Conservation (phyloP, 345 rosid genomes). For the Gossypium rotundifolium region DNA sequence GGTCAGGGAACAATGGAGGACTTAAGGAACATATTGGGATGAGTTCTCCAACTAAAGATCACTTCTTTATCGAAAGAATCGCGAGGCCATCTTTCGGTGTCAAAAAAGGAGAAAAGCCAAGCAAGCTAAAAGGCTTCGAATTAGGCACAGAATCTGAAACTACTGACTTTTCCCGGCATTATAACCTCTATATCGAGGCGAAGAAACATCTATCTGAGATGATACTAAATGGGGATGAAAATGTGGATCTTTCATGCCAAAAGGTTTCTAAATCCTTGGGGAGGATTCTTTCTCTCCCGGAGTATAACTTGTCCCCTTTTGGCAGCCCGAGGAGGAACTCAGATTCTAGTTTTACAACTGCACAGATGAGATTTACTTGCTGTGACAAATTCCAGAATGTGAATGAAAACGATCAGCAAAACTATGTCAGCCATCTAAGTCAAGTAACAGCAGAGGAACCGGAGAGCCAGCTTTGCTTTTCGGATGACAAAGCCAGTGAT, state of each 20-base stretch:
- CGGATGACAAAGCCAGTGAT: slow-evolving; percentile 23
- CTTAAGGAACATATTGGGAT: slow-evolving; percentile 42
- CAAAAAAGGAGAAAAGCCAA: slow-evolving; percentile 34
- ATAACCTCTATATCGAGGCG: slow-evolving; percentile 81
- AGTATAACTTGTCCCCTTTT: slow-evolving; percentile 53
- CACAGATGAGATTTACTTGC: slow-evolving; percentile 45
- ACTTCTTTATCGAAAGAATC: slow-evolving; percentile 78
- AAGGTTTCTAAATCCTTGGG: slow-evolving; percentile 58
- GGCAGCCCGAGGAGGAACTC: slow-evolving; percentile 63
- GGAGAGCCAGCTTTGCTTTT: slow-evolving; percentile 26
- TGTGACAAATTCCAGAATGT: slow-evolving; percentile 30
- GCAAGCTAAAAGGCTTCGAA: slow-evolving; percentile 34
- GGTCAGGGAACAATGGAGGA: slow-evolving; percentile 23
- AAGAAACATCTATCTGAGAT: slow-evolving; percentile 87
- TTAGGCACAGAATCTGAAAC: slow-evolving; percentile 21
- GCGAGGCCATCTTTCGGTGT: slow-evolving; percentile 40
- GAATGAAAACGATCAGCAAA: slow-evolving; percentile 39
- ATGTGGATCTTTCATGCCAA: slow-evolving; percentile 35
- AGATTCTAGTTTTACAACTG: slow-evolving; percentile 38
- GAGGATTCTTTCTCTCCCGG: slow-evolving; percentile 77
- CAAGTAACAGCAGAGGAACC: slow-evolving; percentile 14
- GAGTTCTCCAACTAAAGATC: slow-evolving; percentile 69
- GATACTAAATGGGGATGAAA: slow-evolving; percentile 51
- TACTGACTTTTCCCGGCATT: slow-evolving; percentile 32
- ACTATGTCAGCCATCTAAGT: slow-evolving; percentile 28